A percentile compares a stretch with the other conserved stretches of the same genome.
Evolutionary conservation across 2,329 filamentous ascomycete genomes (phyloP).

Genomic region (Diaporthe destruens): DNA sequence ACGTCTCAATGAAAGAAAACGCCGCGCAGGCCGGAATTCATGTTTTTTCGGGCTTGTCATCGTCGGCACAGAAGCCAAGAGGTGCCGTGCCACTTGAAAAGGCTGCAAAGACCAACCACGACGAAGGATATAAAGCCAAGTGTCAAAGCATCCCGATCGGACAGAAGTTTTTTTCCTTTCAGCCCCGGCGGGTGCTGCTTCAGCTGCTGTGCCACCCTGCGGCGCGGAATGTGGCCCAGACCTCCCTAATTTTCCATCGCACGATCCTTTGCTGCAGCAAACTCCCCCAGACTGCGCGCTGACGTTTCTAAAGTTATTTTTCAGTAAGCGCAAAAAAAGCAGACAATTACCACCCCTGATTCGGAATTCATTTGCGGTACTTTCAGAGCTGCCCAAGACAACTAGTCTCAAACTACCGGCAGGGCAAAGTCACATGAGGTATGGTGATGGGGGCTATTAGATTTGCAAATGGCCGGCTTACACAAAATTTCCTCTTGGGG

Average conservation of each 20-base stretch:
- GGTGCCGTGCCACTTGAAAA: neutral
- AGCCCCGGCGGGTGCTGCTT: neutral
- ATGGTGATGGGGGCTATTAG: neutral
- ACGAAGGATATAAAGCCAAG: slow-evolving; percentile 9
- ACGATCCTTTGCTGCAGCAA: slow-evolving; percentile 1
- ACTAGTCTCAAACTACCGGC: neutral
- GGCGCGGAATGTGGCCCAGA: slow-evolving; percentile 21
- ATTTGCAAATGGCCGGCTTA: neutral
- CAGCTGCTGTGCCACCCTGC: slow-evolving; percentile 32
- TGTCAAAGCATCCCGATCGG: slow-evolving; percentile 6
- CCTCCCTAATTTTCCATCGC: slow-evolving; percentile 29
- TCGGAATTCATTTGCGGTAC: neutral
- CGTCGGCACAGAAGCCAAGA: neutral
- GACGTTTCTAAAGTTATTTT: neutral
- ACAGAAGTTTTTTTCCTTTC: neutral
- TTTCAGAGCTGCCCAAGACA: neutral
- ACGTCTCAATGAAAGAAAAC: slow-evolving; percentile 2
- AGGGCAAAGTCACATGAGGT: neutral
- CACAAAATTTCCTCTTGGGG: neutral
- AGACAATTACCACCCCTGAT: neutral
- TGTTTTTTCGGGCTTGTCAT: neutral
- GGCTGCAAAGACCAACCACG: neutral
- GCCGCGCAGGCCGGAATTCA: slow-evolving; percentile 1
- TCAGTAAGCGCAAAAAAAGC: neutral
- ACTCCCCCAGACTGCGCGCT: neutral